Conservation (phyloP, 352 stramenopile species). For the Paralagenidium karlingii region DNA sequence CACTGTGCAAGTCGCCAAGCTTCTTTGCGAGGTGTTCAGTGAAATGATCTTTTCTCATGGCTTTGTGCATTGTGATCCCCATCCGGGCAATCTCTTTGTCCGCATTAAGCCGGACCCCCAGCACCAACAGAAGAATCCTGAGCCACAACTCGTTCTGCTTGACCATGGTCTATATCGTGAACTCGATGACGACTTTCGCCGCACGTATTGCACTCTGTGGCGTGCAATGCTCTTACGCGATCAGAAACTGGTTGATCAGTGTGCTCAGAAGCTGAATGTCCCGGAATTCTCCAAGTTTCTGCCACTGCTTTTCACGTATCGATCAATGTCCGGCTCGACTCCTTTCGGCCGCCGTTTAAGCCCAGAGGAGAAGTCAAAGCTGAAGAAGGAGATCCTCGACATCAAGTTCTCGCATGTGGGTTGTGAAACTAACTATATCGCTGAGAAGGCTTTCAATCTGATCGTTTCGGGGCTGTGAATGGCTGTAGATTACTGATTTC, state of each 20-base stretch:
- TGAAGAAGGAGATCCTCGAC: conserved; percentile 44
- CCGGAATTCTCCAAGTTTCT: conserved; percentile 51
- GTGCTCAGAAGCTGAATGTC: conserved; percentile 36
- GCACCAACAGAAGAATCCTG: conserved; percentile 31
- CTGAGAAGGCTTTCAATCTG: background rate
- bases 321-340: conserved; percentile 42
- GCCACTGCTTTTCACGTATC: conserved; percentile 82
- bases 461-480: conserved; percentile 1
- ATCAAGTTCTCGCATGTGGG: conserved; percentile 53
- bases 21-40: conserved; percentile 89
- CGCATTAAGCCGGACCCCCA: conserved; percentile 32
- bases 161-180: conserved; percentile 96
- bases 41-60: conserved; percentile 92
- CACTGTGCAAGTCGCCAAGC: conserved; percentile 63
- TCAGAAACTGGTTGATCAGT: conserved; percentile 48
- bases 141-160: conserved; percentile 94
- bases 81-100: conserved; percentile 92
- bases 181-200: conserved; percentile 88
- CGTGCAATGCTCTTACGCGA: conserved; percentile 89
- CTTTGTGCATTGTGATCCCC: conserved; percentile 96
- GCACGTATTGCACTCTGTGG: conserved; percentile 93
- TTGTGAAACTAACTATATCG: background rate
- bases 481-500: conserved; percentile 52
- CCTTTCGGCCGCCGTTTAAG: conserved; percentile 53
- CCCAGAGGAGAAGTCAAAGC: conserved; percentile 39